These are phyloP conservation scores for Actinomucor elegans DNA, from an alignment of 371 early-diverging fungal genomes.

Conservation along the genomic window DNA sequence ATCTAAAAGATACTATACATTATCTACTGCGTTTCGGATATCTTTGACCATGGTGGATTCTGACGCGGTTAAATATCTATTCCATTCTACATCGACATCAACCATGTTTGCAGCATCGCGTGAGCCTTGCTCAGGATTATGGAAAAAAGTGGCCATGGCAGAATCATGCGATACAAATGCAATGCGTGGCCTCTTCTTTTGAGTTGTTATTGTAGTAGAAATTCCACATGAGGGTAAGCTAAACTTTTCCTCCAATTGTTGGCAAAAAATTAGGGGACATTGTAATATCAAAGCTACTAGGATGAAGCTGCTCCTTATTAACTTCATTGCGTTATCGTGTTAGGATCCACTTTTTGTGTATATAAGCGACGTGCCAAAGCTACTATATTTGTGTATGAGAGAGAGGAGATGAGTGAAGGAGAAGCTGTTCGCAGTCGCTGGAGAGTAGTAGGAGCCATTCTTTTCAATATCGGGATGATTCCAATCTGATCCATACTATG, in stretches of 20 bases:
- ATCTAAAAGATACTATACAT: conserved; percentile 1
- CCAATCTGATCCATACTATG: background rate
- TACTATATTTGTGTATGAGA: no score
- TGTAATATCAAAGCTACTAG: no score
- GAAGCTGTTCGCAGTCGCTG: no score
- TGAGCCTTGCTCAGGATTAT: conserved; percentile 38
- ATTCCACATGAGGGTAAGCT: background rate
- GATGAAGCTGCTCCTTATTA: no score
- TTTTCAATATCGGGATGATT: conserved; percentile 4
- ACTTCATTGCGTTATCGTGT: no score
- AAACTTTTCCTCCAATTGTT: no score
- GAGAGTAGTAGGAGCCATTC: no score
- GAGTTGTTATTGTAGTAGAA: background rate
- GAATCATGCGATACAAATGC: conserved; percentile 37
- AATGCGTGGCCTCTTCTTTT: conserved; percentile 14
- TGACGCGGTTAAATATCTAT: conserved; percentile 23
- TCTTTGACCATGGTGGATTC: conserved; percentile 34
- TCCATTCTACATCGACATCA: conserved; percentile 40
- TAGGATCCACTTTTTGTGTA: no score
- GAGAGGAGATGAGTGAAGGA: no score
- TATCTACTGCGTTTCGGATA: conserved; percentile 29
- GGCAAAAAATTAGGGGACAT: no score
- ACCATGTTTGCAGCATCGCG: conserved; percentile 43
- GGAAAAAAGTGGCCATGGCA: conserved; percentile 36
- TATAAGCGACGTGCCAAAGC: no score